Evolutionary conservation across 2,329 filamentous ascomycete species (phyloP).

Genomic region (Aspergillus eucalypticola): DNA sequence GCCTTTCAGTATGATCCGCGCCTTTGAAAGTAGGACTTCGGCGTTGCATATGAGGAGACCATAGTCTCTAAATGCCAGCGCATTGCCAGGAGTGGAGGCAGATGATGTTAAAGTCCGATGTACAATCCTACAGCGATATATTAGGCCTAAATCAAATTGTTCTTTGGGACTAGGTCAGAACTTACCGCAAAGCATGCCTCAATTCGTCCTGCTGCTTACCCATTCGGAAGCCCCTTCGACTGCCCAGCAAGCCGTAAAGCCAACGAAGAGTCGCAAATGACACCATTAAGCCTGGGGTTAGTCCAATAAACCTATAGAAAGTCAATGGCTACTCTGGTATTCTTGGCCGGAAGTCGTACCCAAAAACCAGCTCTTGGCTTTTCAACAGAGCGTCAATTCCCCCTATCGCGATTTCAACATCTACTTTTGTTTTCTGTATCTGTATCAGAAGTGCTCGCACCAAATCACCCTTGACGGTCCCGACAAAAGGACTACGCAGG

Average conservation of each 20-base stretch:
- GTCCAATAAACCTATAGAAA: slow-evolving; percentile 71
- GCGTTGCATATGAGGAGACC: slow-evolving; percentile 88
- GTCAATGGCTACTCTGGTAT: slow-evolving; percentile 15
- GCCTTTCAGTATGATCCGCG: slow-evolving; percentile 67
- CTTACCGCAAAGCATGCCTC: slow-evolving; percentile 70
- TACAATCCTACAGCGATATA: slow-evolving; percentile 61
- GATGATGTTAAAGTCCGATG: slow-evolving; percentile 75
- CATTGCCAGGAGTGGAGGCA: slow-evolving; percentile 68
- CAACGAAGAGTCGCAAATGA: slow-evolving; percentile 74
- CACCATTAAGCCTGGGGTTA: slow-evolving; percentile 91
- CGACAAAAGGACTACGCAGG: slow-evolving; percentile 75
- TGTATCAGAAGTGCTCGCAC: slow-evolving; percentile 91
- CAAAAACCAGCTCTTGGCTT: slow-evolving; percentile 95
- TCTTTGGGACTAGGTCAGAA: not conserved
- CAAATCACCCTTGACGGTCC: slow-evolving; percentile 81
- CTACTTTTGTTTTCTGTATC: slow-evolving; percentile 98
- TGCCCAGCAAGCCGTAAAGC: slow-evolving; percentile 68
- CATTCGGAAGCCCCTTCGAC: slow-evolving; percentile 66
- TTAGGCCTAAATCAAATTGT: slow-evolving; percentile 2
- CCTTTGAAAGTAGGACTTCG: slow-evolving; percentile 73
- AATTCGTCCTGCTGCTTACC: slow-evolving; percentile 69
- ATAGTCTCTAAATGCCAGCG: slow-evolving; percentile 88
- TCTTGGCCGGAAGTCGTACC: slow-evolving; percentile 36
- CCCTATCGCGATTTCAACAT: slow-evolving; percentile 92
- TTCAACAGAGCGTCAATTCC: slow-evolving; percentile 93